These are phyloP conservation scores for Penicillium alfredii DNA, from an alignment of 495 filamentous ascomycete species.

Conservation along the genomic window DNA sequence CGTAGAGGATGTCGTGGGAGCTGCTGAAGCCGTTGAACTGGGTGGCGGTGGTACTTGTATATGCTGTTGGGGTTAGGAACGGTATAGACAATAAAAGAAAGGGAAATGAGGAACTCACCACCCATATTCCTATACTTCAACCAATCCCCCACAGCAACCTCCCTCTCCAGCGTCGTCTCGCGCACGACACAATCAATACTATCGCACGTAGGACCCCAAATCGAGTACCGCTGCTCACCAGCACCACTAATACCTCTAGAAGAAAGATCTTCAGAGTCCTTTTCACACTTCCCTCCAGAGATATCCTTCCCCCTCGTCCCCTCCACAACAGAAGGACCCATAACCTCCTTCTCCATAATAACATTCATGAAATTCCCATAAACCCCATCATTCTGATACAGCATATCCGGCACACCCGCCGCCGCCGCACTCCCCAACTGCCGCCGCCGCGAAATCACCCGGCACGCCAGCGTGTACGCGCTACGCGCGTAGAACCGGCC, in stretches of 20 bases:
- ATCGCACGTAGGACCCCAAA: constrained; percentile 37
- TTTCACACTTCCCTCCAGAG: no score
- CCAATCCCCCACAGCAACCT: constrained; percentile 31
- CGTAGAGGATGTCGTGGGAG: constrained; percentile 9
- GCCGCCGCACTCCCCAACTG: constrained; percentile 11
- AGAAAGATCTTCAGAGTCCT: no score
- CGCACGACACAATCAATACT: constrained; percentile 23
- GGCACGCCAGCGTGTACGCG: constrained; percentile 25
- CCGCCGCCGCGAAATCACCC: constrained; percentile 23
- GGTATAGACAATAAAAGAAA: no score
- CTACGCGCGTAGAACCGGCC: constrained; percentile 26
- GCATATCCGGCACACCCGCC: constrained; percentile 21
- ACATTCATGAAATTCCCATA: constrained; percentile 32
- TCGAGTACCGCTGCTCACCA: constrained; percentile 20
- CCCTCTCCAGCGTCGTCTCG: constrained; percentile 12
- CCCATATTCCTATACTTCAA: constrained; percentile 32
- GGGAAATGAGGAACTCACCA: constrained; percentile 17
- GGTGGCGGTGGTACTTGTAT: constrained; percentile 23
- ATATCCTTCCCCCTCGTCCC: constrained; percentile 1
- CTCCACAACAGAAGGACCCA: constrained; percentile 9
- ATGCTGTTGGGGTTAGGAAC: no score
- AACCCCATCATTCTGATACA: constrained; percentile 33
- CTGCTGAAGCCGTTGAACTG: constrained; percentile 27
- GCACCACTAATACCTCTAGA: no score
- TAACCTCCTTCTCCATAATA: constrained; percentile 19